Evolutionary conservation across 108 stramenopile genomes (phyloP).

Genomic region (Bacterosira constricta): DNA sequence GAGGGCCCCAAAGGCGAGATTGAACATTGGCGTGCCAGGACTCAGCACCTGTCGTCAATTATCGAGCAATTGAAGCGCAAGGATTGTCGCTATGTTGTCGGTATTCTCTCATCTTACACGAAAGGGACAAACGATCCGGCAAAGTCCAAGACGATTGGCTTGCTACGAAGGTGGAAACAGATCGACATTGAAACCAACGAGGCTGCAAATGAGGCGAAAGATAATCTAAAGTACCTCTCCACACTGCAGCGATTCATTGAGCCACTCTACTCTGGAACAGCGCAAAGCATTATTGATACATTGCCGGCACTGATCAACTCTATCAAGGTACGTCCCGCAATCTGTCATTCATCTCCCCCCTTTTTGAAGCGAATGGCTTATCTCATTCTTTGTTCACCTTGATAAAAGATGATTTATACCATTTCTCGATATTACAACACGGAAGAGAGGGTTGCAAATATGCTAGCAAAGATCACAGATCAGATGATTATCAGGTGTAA

Average conservation of each 20-base stretch:
- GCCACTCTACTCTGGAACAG: constrained; percentile 85
- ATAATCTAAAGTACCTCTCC: constrained; percentile 92
- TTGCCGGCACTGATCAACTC: constrained; percentile 90
- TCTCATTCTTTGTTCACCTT: neutral
- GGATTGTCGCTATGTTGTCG: constrained; percentile 81
- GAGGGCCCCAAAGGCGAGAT: constrained; percentile 85
- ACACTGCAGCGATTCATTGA: constrained; percentile 90
- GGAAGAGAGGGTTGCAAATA: constrained; percentile 66
- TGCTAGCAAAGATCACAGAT: constrained; percentile 86
- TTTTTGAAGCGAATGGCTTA: neutral
- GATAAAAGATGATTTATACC: constrained; percentile 86
- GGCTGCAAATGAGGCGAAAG: constrained; percentile 93
- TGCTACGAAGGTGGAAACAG: constrained; percentile 83
- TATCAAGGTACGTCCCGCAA: constrained; percentile 57
- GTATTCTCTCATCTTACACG: constrained; percentile 65
- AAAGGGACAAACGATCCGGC: constrained; percentile 59
- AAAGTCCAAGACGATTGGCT: constrained; percentile 58
- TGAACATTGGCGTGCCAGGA: constrained; percentile 83
- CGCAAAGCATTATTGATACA: constrained; percentile 85
- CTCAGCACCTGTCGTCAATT: constrained; percentile 87
- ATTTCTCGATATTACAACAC: constrained; percentile 86
- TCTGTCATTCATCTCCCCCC: neutral
- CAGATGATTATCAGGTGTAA: constrained; percentile 91
- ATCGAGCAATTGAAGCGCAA: constrained; percentile 83
- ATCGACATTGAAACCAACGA: constrained; percentile 89